Evolutionary conservation across 805 yeast species (phyloP), one percentile per base, ranked within the genome.

Genomic region (Torulaspora microellipsoides): DNA sequence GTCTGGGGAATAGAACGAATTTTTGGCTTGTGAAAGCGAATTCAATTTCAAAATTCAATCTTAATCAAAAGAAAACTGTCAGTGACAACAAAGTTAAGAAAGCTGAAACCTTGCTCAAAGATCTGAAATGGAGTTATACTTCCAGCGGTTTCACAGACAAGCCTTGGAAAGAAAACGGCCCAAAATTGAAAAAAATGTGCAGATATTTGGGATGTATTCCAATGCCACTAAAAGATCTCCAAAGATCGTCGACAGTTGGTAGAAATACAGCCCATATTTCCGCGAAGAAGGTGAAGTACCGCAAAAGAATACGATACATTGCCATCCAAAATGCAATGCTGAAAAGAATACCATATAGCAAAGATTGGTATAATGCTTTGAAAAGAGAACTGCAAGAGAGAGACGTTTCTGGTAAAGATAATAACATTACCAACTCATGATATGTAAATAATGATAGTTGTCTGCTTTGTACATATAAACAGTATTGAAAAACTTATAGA

Each of bases 301-400:
- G 59, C 15, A 25, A 47, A 27, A 40, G 53, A 27, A 52, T 55
- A n/a, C 38, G 49, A 23, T 42, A 42, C 13, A 49, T 56, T 29
- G 62, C 66, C 1, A 15, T 60, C 5, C 52, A 53, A 29, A 55
- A 47, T 42, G 60, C 56, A 46, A 59, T 66, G 61, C 47, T 52
- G 11, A 53, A 61, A 25, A 55, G 66, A 38, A 41, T 61, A 2
- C 58, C 62, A 1, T 67, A 66, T 45, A 64, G 61, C 1, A 47
- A 58, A 11, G 63, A 67, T 34, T 62, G 59, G 38, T 62, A 61
- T 37, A 45, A 34, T 1, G 60, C 66, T 2, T 40, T 69, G 31
- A 60, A 57, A 34, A 38, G 51, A 2, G 71, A 67, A 28, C 49
- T 68, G n/a, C 42, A 42, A 11, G 48, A 52, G 2, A 52, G 71